A percentile compares a stretch with the other conserved stretches of the same genome.
Conservation (phyloP, 441 rosid species). For the Brassica balearica region DNA sequence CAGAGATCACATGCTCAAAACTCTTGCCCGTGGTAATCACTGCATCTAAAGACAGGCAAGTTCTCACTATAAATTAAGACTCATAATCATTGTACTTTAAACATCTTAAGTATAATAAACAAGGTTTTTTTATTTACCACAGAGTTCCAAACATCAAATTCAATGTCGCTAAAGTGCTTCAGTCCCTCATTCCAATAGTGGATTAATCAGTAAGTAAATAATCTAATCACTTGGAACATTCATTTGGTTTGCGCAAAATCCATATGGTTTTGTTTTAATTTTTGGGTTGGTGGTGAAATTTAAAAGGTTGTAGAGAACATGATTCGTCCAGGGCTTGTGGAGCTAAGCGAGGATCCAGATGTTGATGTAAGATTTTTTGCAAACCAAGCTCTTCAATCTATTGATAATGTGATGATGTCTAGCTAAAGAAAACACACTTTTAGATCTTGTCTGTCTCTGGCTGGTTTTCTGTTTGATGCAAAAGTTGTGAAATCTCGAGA, state of each 20-base stretch:
- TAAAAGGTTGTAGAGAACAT: conserved; percentile 77
- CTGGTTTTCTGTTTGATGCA: conserved; percentile 25
- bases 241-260: neutral
- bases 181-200: conserved; percentile 86
- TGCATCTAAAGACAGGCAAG: conserved; percentile 90
- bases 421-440: conserved; percentile 46
- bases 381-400: conserved; percentile 79
- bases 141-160: conserved; percentile 98
- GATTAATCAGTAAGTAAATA: conserved; percentile 83
- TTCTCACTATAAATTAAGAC: conserved; percentile 1
- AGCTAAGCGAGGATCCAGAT: conserved; percentile 92
- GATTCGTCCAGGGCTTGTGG: conserved; percentile 80
- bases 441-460: conserved; percentile 20
- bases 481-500: conserved; percentile 1
- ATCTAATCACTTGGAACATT: neutral
- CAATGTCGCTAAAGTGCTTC: conserved; percentile 94
- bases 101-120: neutral
- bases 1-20: conserved; percentile 84
- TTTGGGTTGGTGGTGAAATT: neutral
- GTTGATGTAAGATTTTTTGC: conserved; percentile 91
- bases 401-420: conserved; percentile 81
- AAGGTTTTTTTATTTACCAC: neutral
- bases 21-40: conserved; percentile 80
- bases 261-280: neutral
- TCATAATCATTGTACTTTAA: neutral